Conservation (phyloP, 2,329 filamentous ascomycete genomes). For the Botrytis hyacinthi region DNA sequence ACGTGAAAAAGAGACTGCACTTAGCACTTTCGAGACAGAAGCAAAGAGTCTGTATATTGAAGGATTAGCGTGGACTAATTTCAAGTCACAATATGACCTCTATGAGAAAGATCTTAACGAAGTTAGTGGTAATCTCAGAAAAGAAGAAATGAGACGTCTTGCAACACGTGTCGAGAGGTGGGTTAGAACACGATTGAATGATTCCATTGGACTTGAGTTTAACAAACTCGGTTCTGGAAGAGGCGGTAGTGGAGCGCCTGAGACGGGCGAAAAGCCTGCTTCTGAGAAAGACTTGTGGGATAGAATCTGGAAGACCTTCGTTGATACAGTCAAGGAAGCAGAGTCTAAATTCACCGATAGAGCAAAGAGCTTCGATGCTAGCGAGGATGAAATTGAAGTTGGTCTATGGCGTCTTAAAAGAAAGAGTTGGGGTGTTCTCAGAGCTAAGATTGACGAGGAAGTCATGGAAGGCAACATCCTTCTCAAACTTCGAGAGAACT, state of each 20-base stretch:
- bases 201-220: slow-evolving; percentile 89
- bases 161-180: slow-evolving; percentile 90
- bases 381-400: slow-evolving; percentile 83
- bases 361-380: slow-evolving; percentile 91
- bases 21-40: slow-evolving; percentile 73
- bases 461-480: slow-evolving; percentile 97
- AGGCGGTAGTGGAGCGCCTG: slow-evolving; percentile 76
- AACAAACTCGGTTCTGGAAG: slow-evolving; percentile 91
- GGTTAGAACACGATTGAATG: slow-evolving; percentile 83
- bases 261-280: slow-evolving; percentile 68
- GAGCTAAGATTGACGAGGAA: slow-evolving; percentile 91
- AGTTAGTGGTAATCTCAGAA: slow-evolving; percentile 78
- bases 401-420: slow-evolving; percentile 89
- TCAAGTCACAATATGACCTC: slow-evolving; percentile 72
- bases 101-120: slow-evolving; percentile 91
- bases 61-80: slow-evolving; percentile 83
- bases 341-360: slow-evolving; percentile 82
- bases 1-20: slow-evolving; percentile 72
- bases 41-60: slow-evolving; percentile 73
- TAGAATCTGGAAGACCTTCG: slow-evolving; percentile 86
- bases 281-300: slow-evolving; percentile 92
- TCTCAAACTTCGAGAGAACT: slow-evolving; percentile 94
- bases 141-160: slow-evolving; percentile 93
- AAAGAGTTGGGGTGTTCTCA: slow-evolving; percentile 90
- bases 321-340: slow-evolving; percentile 77